phyloP scores from a whole-genome alignment of 768 basidiomycete species.

The Pulveroboletus ravenelii region DNA sequence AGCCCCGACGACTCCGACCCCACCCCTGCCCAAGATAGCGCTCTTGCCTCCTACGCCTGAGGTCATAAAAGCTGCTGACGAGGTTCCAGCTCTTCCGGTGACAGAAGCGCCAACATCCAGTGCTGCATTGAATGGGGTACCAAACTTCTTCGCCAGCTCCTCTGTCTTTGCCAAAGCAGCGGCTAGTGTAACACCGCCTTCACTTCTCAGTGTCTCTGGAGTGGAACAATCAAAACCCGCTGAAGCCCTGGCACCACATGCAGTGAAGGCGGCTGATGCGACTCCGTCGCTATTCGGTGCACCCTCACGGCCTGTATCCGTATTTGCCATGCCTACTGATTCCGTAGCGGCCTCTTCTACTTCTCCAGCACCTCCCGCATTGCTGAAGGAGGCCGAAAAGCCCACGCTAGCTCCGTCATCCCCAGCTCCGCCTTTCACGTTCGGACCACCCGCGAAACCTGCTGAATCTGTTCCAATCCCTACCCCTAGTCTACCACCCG shows the following conservation, averaged over 20 bases:
- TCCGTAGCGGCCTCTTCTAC: conserved; percentile 2
- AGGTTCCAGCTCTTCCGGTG: not conserved
- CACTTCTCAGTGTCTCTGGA: conserved; percentile 22
- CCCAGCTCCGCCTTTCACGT: conserved; percentile 24
- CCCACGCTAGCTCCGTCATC: conserved; percentile 5
- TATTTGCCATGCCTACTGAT: conserved; percentile 3
- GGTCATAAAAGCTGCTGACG: conserved; percentile 14
- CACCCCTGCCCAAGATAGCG: conserved; percentile 20
- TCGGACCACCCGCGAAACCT: conserved; percentile 23
- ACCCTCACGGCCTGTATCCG: conserved; percentile 6
- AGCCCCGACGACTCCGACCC: conserved; percentile 9
- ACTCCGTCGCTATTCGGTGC: conserved; percentile 10
- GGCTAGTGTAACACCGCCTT: conserved; percentile 6
- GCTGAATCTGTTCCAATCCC: conserved; percentile 15
- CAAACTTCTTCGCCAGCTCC: conserved; percentile 63
- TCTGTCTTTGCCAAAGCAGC: conserved; percentile 40
- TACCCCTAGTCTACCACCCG: conserved; percentile 4
- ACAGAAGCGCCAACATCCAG: conserved; percentile 6
- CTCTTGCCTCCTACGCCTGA: conserved; percentile 27
- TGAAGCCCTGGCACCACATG: not conserved
- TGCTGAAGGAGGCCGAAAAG: conserved; percentile 19
- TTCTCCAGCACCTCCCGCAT: conserved; percentile 3
- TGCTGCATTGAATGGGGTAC: conserved; percentile 32
- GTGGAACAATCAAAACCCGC: conserved; percentile 7
- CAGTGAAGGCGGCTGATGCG: conserved; percentile 6